Conservation (phyloP, 495 filamentous ascomycete genomes). For the Penicillium longicatenatum region DNA sequence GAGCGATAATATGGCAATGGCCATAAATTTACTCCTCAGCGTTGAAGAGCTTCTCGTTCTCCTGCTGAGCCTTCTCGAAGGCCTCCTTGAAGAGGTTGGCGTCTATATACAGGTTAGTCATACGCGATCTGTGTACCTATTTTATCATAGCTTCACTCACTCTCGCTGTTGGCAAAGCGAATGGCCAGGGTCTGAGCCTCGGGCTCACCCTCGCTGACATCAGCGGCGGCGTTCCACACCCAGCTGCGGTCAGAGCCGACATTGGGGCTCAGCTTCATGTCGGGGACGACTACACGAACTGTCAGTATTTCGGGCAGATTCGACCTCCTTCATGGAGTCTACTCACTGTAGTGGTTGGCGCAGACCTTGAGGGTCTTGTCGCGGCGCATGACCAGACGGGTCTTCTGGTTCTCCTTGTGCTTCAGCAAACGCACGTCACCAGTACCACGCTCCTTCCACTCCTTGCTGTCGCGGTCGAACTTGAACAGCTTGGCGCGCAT, state of each 20-base stretch:
- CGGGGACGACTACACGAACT: constrained; percentile 74
- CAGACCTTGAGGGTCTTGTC: constrained; percentile 99
- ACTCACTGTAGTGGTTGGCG: constrained; percentile 99
- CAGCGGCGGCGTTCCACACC: constrained; percentile 98
- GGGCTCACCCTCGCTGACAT: constrained; percentile 97
- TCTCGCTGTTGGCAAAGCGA: constrained; percentile 96
- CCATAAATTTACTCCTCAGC: constrained; percentile 41
- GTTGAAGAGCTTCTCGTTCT: constrained; percentile 83
- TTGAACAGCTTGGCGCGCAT: constrained; percentile 99
- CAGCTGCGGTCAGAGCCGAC: constrained; percentile 97
- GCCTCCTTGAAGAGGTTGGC: constrained; percentile 98
- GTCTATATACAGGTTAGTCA: constrained; percentile 51
- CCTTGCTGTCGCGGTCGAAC: constrained; percentile 84
- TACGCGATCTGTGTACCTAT: not conserved
- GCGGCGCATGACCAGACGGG: constrained; percentile 94
- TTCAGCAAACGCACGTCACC: constrained; percentile 95
- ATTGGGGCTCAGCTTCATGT: constrained; percentile 98
- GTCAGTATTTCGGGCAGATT: not conserved
- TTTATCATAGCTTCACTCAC: constrained; percentile 53
- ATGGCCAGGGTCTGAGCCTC: constrained; percentile 96
- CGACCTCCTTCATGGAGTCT: not conserved
- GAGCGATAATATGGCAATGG: constrained; percentile 4
- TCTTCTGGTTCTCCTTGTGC: constrained; percentile 98
- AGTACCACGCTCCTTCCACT: constrained; percentile 99
- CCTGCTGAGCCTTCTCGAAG: constrained; percentile 96